A percentile compares a stretch with the other conserved stretches of the same genome.
phyloP scores from a whole-genome alignment of 1,139 yeast species.

The Geotrichum cucujoidarum region DNA sequence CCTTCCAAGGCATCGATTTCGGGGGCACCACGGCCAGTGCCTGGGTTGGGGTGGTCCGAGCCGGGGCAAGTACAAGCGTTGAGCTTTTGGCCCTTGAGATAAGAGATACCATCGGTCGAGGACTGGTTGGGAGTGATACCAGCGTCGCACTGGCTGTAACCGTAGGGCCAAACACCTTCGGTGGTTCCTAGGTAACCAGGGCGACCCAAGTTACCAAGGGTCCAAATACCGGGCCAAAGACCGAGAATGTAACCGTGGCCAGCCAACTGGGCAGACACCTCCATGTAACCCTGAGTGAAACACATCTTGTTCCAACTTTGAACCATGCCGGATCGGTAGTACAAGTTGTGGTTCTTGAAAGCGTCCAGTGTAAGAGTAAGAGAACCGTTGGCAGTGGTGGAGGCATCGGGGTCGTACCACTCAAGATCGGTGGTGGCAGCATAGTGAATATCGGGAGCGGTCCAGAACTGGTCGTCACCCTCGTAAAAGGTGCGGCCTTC shows the following conservation, averaged over 20 bases:
- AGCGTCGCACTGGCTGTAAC: conserved; percentile 77
- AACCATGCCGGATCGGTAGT: conserved; percentile 78
- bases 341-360: conserved; percentile 60
- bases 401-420: conserved; percentile 87
- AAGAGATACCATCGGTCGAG: conserved; percentile 72
- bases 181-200: conserved; percentile 77
- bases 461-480: conserved; percentile 82
- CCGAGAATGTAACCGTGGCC: conserved; percentile 66
- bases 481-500: conserved; percentile 79
- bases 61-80: conserved; percentile 67
- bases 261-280: conserved; percentile 66
- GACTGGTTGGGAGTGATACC: conserved; percentile 90
- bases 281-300: conserved; percentile 69
- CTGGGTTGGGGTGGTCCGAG: conserved; percentile 74
- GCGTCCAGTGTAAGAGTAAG: conserved; percentile 66
- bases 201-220: conserved; percentile 79
- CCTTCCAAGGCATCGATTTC: conserved; percentile 86
- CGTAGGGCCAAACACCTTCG: conserved; percentile 86
- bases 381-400: conserved; percentile 62
- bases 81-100: conserved; percentile 71
- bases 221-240: conserved; percentile 89
- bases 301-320: conserved; percentile 83
- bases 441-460: conserved; percentile 70
- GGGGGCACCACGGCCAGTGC: conserved; percentile 83
- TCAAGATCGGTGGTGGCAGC: conserved; percentile 79